Conservation (phyloP, 768 basidiomycete species). For the Multifurca ochricompacta region DNA sequence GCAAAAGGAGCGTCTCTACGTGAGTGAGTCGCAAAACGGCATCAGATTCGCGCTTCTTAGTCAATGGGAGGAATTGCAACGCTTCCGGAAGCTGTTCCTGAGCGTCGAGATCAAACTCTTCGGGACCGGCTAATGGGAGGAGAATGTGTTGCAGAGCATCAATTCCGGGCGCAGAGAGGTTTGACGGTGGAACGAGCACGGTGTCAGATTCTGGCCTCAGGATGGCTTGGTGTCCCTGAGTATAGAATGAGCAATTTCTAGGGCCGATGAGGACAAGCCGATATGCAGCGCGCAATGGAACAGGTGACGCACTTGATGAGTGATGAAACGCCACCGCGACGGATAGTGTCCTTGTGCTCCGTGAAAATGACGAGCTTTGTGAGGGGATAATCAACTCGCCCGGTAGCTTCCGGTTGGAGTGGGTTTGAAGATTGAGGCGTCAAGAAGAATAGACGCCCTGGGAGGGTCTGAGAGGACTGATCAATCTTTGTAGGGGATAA, state of each 20-base stretch:
- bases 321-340: conserved; percentile 80
- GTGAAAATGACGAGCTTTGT: conserved; percentile 80
- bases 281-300: not conserved
- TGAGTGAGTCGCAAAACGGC: conserved; percentile 67
- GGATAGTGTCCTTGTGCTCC: conserved; percentile 80
- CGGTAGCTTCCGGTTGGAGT: conserved; percentile 36
- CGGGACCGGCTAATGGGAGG: conserved; percentile 87
- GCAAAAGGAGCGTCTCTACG: conserved; percentile 81
- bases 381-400: conserved; percentile 66
- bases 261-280: conserved; percentile 15
- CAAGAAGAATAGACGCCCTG: conserved; percentile 75
- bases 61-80: conserved; percentile 80
- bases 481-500: not conserved
- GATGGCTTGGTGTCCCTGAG: conserved; percentile 60
- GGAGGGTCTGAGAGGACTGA: conserved; percentile 47
- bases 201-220: conserved; percentile 54
- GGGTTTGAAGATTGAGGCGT: conserved; percentile 52
- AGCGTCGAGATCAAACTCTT: conserved; percentile 91
- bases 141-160: conserved; percentile 80
- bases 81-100: conserved; percentile 80
- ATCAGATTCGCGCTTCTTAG: conserved; percentile 80
- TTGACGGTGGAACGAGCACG: conserved; percentile 52
- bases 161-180: conserved; percentile 60
- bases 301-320: conserved; percentile 62
- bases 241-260: conserved; percentile 76